Evolutionary conservation across 257 asterid species (phyloP).

Genomic region (Asclepias syriaca): DNA sequence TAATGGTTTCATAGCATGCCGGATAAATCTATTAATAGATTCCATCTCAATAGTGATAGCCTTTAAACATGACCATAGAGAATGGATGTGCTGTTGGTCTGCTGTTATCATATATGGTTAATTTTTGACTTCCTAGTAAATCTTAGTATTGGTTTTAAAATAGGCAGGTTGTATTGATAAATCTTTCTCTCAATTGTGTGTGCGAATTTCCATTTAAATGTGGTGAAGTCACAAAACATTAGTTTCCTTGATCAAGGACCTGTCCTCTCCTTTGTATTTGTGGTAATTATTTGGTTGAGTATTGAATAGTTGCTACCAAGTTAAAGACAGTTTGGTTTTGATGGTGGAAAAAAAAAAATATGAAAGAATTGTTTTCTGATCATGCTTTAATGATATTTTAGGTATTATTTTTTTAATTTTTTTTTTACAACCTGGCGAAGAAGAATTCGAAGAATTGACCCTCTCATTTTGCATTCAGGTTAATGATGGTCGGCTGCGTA

Average conservation of each 20-base stretch:
- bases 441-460: neutral
- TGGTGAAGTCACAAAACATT: neutral
- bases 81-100: neutral
- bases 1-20: neutral
- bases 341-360: neutral
- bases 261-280: neutral
- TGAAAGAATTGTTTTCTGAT: slow-evolving; percentile 1
- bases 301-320: neutral
- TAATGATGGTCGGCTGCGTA: slow-evolving; percentile 75
- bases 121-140: neutral
- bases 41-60: neutral
- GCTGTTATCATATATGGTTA: neutral
- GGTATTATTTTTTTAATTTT: neutral
- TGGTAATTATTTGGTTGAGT: neutral
- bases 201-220: neutral
- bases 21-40: neutral
- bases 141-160: neutral
- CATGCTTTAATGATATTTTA: neutral
- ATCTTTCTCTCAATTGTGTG: neutral
- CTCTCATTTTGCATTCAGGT: slow-evolving; percentile 43
- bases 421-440: neutral
- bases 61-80: neutral
- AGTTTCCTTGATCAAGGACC: neutral
- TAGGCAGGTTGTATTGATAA: neutral
- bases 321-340: neutral